These are phyloP conservation scores for Phytophthora brassicae DNA, from an alignment of 352 stramenopile genomes.

Conservation along the genomic window DNA sequence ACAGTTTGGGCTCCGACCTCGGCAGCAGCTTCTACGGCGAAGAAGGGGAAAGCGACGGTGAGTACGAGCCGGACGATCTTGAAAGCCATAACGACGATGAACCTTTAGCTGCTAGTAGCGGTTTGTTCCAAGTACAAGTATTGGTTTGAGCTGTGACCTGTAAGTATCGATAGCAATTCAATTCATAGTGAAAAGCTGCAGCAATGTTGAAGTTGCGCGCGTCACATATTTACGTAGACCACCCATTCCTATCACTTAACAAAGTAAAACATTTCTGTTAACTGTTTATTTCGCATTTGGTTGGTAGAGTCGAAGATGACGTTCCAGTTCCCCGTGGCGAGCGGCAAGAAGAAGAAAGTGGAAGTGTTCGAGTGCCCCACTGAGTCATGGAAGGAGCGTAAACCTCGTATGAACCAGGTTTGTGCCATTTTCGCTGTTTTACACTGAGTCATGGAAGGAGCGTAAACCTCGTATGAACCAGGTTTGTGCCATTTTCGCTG, in stretches of 20 bases:
- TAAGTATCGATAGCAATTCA: too few relatives aligned
- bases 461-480: slow-evolving; percentile 31
- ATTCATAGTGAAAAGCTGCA: background rate
- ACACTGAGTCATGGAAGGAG: slow-evolving; percentile 68
- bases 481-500: slow-evolving; percentile 19
- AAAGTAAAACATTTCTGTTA: background rate
- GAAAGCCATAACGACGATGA: slow-evolving; percentile 12
- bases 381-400: slow-evolving; percentile 70
- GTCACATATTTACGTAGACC: slow-evolving; percentile 21
- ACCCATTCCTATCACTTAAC: slow-evolving; percentile 4
- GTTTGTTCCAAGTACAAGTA: slow-evolving; percentile 71
- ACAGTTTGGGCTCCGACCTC: slow-evolving; percentile 22
- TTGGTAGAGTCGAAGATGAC: slow-evolving; percentile 31
- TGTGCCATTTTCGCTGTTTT: background rate
- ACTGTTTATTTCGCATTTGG: slow-evolving; percentile 3
- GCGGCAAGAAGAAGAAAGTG: slow-evolving; percentile 75
- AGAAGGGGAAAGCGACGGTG: slow-evolving; percentile 23
- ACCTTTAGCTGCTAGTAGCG: slow-evolving; percentile 23
- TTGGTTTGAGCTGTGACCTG: slow-evolving; percentile 42
- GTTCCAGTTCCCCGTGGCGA: slow-evolving; percentile 76
- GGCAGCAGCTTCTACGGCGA: slow-evolving; percentile 29
- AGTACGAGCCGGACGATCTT: slow-evolving; percentile 18
- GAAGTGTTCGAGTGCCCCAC: slow-evolving; percentile 77
- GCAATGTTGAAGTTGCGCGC: slow-evolving; percentile 20
- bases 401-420: slow-evolving; percentile 33